Conservation (phyloP, 2,329 filamentous ascomycete genomes). For the Botrytis fabae region DNA sequence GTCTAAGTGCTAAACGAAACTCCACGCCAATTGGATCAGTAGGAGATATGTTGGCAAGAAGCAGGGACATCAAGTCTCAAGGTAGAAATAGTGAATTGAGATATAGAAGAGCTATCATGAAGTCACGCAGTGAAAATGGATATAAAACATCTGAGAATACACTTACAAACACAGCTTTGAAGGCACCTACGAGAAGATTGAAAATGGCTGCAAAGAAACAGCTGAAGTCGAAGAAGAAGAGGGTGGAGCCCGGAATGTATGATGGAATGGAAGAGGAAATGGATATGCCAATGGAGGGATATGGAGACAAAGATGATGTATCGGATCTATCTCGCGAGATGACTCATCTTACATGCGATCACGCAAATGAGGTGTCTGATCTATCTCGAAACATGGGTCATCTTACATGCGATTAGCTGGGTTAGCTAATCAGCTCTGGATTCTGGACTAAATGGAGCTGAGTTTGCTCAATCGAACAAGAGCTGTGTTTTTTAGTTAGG, state of each 20-base stretch:
- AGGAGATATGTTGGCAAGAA: background rate
- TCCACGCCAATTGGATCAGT: background rate
- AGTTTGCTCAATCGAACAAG: background rate
- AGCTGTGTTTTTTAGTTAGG: too few species aligned
- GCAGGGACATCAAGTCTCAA: background rate
- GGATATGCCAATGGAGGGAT: background rate
- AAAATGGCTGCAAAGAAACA: background rate
- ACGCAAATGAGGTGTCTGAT: background rate
- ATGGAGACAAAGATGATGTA: background rate
- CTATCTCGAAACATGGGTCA: background rate
- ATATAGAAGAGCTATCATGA: background rate
- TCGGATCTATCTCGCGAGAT: background rate
- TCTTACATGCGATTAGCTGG: background rate
- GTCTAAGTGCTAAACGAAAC: background rate
- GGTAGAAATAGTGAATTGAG: background rate
- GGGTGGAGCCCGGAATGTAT: too few species aligned
- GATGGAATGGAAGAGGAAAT: background rate
- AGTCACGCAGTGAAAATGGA: background rate
- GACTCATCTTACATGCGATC: background rate
- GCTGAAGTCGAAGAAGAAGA: background rate
- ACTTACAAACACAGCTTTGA: background rate
- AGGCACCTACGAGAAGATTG: background rate
- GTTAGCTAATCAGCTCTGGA: background rate
- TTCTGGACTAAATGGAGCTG: background rate
- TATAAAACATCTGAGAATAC: background rate